Base-by-base conservation (phyloP, 495 filamentous ascomycete species). In the Parathielavia hyrcaniae region DNA sequence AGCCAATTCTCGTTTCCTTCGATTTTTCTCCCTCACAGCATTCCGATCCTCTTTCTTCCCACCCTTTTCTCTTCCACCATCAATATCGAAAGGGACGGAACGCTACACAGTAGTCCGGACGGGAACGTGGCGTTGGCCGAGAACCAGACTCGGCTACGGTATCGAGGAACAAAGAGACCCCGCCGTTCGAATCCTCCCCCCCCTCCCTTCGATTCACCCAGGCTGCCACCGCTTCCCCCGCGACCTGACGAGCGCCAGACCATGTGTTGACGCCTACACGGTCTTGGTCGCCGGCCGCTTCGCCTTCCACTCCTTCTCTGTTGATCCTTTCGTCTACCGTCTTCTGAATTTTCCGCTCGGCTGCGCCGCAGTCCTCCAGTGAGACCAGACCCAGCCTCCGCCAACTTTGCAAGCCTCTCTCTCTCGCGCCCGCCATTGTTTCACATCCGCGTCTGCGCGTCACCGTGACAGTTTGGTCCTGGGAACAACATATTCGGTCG, bases 121-220 rank as follows among this genome's bases (percentile, higher is more conserved):
- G 55, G 47, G 35, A 57, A 23, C 38, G 55, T 38, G 40, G 44
- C 40, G 39, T 30, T 41, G 34, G 48, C 49, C 56, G 34, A 59
- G 23, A 52, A 49, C 2, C 20, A 53, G 53, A 61, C 59, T 61
- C 53, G 59, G 52, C 34, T 53, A 23, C 45, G n/a, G n/a, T n/a
- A n/a, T n/a, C 47, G 38, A 57, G 53, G 26, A 30, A 61, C 59
- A 61, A 61, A 61, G 59, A 41, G 34, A 52, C 59, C 59, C 59
- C 59, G 59, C 59, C 57, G 48, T 22, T 51, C 26, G 47, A 58
- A n/a, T n/a, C n/a, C n/a, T n/a, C n/a, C n/a, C n/a, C n/a, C n/a
- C n/a, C n/a, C n/a, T n/a, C 49, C 49, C 19, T 41, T 40, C 41
- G 39, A 30, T 58, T 23, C 22, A 32, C 16, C 45, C 35, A 10